phyloP scores from a whole-genome alignment of 768 basidiomycete species.

The Xerocomellus amylosporus region DNA sequence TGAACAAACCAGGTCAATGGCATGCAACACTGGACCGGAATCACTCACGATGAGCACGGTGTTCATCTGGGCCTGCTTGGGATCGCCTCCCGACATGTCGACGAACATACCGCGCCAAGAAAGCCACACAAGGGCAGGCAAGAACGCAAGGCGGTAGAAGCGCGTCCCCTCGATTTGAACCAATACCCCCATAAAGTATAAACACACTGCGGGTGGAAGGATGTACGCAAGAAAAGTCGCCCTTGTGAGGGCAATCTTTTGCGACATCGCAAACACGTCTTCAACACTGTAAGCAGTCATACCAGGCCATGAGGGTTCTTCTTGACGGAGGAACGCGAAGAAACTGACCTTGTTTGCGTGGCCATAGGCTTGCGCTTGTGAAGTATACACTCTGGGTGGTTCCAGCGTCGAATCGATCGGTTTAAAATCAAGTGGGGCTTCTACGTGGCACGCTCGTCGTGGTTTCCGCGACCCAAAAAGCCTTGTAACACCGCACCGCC shows the following conservation, averaged over 20 bases:
- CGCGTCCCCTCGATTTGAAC: constrained; percentile 44
- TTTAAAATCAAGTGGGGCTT: not conserved
- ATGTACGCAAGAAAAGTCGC: constrained; percentile 35
- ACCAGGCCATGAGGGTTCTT: not conserved
- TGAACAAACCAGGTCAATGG: not conserved
- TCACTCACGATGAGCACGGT: constrained; percentile 18
- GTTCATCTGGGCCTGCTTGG: constrained; percentile 10
- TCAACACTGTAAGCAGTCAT: not conserved
- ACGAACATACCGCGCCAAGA: constrained; percentile 38
- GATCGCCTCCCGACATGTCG: constrained; percentile 24
- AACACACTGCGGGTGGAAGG: constrained; percentile 42
- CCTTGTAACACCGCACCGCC: not conserved
- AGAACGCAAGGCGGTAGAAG: constrained; percentile 43
- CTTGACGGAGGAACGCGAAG: not conserved
- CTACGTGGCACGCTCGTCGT: not conserved
- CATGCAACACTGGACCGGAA: not conserved
- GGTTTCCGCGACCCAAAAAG: not conserved
- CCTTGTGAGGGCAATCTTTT: constrained; percentile 6
- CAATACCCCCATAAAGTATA: constrained; percentile 51
- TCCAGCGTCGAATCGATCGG: not conserved
- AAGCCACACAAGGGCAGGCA: constrained; percentile 46
- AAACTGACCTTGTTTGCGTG: constrained; percentile 3
- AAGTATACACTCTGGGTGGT: not conserved
- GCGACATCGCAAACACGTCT: constrained; percentile 3
- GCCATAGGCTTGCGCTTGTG: not conserved